Percentiles rank a stretch among this genome's conserved stretches.
These are phyloP conservation scores for Mortierella claussenii DNA, from an alignment of 192 early-diverging fungal genomes.

Conservation along the genomic window DNA sequence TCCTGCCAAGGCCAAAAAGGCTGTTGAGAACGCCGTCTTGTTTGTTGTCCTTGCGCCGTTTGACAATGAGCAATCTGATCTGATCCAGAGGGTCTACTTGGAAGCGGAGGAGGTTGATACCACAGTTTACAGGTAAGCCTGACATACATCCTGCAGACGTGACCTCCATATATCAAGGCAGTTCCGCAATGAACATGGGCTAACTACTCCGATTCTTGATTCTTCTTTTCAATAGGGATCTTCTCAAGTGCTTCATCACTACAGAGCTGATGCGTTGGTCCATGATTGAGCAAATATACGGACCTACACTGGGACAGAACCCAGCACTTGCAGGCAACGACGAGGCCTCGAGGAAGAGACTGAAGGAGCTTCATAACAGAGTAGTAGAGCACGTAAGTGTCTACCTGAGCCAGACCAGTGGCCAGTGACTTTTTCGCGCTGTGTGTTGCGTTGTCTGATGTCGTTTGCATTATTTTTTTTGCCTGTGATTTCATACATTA, in stretches of 20 bases:
- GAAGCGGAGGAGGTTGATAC: slow-evolving; percentile 86
- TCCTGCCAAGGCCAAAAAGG: slow-evolving; percentile 78
- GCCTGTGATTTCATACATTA: slow-evolving; percentile 8
- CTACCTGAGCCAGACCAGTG: no score
- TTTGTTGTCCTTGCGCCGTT: slow-evolving; percentile 92
- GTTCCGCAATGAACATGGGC: no score
- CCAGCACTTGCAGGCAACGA: slow-evolving; percentile 76
- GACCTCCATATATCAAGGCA: slow-evolving; percentile 4
- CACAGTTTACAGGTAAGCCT: slow-evolving; percentile 72
- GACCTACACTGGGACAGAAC: slow-evolving; percentile 75
- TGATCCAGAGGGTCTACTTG: slow-evolving; percentile 86
- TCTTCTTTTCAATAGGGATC: slow-evolving; percentile 77
- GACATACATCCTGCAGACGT: not conserved
- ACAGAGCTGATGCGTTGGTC: slow-evolving; percentile 96
- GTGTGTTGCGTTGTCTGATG: not conserved
- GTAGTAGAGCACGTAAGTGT: slow-evolving; percentile 92
- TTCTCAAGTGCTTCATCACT: slow-evolving; percentile 91
- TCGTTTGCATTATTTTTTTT: not conserved
- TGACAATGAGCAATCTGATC: slow-evolving; percentile 96
- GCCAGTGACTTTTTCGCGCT: not conserved
- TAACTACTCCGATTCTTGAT: no score
- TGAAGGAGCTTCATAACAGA: slow-evolving; percentile 88
- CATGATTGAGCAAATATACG: slow-evolving; percentile 92
- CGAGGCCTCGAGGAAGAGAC: slow-evolving; percentile 83
- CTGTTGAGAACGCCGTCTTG: slow-evolving; percentile 83